Conservation (phyloP, 2,329 filamentous ascomycete genomes). For the Ceratocystis eucalypticola region DNA sequence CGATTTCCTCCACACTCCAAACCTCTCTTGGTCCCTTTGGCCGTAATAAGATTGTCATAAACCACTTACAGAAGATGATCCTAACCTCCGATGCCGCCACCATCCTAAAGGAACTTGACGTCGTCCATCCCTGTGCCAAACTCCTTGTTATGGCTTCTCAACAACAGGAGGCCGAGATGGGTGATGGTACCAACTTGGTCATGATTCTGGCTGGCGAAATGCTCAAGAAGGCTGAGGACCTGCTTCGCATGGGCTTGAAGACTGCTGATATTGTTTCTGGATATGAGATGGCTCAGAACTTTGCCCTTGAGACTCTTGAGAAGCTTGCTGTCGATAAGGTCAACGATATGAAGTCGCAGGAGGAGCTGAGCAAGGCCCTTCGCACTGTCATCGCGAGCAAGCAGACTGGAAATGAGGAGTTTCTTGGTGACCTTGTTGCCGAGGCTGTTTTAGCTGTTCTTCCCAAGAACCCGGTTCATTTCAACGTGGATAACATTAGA, state of each 20-base stretch:
- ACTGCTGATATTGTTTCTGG: slow-evolving; percentile 94
- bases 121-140: slow-evolving; percentile 95
- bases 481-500: slow-evolving; percentile 97
- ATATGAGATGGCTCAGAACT: slow-evolving; percentile 87
- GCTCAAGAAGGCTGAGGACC: slow-evolving; percentile 90
- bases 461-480: slow-evolving; percentile 88
- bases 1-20: slow-evolving; percentile 90
- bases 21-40: slow-evolving; percentile 94
- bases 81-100: slow-evolving; percentile 95
- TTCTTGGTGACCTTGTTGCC: slow-evolving; percentile 73
- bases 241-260: slow-evolving; percentile 93
- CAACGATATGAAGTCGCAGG: slow-evolving; percentile 63
- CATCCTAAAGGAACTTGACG: slow-evolving; percentile 92
- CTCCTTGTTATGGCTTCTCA: slow-evolving; percentile 96
- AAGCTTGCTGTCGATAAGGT: slow-evolving; percentile 86
- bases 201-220: slow-evolving; percentile 92
- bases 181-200: slow-evolving; percentile 93
- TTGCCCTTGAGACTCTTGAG: slow-evolving; percentile 73
- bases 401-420: slow-evolving; percentile 85
- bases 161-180: slow-evolving; percentile 98
- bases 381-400: slow-evolving; percentile 93
- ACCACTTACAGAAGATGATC: slow-evolving; percentile 99
- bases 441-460: slow-evolving; percentile 76
- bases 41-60: slow-evolving; percentile 99
- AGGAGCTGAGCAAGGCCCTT: slow-evolving; percentile 87